Conservation (phyloP, 805 yeast genomes). For the Candida quercuum region DNA sequence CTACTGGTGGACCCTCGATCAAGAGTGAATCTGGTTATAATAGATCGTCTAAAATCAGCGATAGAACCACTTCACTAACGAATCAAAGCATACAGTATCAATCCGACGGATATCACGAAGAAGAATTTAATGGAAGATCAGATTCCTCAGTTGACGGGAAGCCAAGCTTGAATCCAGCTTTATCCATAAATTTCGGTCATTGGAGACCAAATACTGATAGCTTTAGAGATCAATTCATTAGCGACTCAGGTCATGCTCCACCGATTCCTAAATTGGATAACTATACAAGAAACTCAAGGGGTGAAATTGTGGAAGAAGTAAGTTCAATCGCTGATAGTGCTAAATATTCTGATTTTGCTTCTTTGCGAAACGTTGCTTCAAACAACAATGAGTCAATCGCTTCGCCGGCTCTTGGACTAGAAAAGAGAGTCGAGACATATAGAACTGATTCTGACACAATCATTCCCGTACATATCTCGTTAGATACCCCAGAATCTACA, state of each 20-base stretch:
- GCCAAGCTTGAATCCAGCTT: constrained; percentile 17
- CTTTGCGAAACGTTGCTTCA: too few relatives aligned
- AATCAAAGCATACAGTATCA: constrained; percentile 10
- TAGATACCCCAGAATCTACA: constrained; percentile 12
- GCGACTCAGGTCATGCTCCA: constrained; percentile 30
- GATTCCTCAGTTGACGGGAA: constrained; percentile 1
- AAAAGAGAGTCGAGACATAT: constrained; percentile 15
- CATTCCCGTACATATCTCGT: constrained; percentile 21
- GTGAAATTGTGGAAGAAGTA: constrained; percentile 22
- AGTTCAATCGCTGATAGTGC: constrained; percentile 11
- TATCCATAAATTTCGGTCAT: constrained; percentile 40
- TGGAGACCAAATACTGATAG: constrained; percentile 57
- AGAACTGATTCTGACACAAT: constrained; percentile 18
- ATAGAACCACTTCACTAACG: constrained; percentile 20
- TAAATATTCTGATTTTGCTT: too few relatives aligned
- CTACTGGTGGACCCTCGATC: constrained; percentile 27
- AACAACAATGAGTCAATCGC: constrained; percentile 17
- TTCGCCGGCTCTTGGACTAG: too few relatives aligned
- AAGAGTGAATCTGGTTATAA: constrained; percentile 19
- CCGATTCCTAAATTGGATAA: constrained; percentile 26
- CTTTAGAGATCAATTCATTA: constrained; percentile 43
- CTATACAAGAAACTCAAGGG: constrained; percentile 23
- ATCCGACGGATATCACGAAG: constrained; percentile 1
- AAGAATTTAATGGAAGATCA: too few relatives aligned
- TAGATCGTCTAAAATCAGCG: constrained; percentile 21